A percentile compares a stretch with the other conserved stretches of the same genome.
Conservation (phyloP, 768 basidiomycete genomes). For the Pleurotus giganteus region DNA sequence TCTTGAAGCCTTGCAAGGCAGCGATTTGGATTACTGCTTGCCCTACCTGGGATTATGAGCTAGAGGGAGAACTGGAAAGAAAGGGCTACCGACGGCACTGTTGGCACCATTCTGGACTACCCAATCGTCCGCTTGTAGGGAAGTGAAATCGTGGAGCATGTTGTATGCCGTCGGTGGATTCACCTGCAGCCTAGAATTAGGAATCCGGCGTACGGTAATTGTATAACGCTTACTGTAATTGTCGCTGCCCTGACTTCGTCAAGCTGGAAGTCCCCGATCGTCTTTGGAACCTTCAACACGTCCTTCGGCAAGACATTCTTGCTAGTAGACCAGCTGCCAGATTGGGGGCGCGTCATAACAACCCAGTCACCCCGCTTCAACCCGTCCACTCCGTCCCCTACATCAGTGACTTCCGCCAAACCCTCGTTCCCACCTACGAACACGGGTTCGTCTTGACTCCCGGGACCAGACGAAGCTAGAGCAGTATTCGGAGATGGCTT, state of each 20-base stretch:
- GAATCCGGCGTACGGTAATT: neutral
- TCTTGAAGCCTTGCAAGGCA: conserved; percentile 64
- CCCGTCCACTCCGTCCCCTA: conserved; percentile 52
- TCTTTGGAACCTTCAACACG: conserved; percentile 57
- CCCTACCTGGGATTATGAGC: conserved; percentile 51
- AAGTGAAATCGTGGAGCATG: conserved; percentile 72
- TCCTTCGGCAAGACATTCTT: conserved; percentile 54
- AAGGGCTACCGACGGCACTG: conserved; percentile 58
- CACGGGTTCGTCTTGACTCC: conserved; percentile 33
- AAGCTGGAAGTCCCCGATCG: conserved; percentile 27
- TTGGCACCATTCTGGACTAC: conserved; percentile 87
- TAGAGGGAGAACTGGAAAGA: conserved; percentile 7
- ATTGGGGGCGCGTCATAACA: conserved; percentile 61
- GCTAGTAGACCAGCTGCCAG: conserved; percentile 73
- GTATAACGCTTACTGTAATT: conserved; percentile 50
- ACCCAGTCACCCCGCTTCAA: conserved; percentile 70
- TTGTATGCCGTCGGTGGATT: conserved; percentile 85
- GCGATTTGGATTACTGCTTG: conserved; percentile 88
- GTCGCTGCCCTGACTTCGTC: conserved; percentile 71
- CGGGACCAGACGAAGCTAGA: conserved; percentile 30
- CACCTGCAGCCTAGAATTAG: conserved; percentile 39
- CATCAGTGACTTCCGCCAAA: conserved; percentile 58
- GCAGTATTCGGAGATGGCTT: conserved; percentile 44
- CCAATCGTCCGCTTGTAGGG: conserved; percentile 70
- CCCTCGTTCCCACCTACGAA: conserved; percentile 80